Evolutionary conservation across 1,284 basidiomycete genomes (phyloP).

Genomic region (Cryptococcus wingfieldii): DNA sequence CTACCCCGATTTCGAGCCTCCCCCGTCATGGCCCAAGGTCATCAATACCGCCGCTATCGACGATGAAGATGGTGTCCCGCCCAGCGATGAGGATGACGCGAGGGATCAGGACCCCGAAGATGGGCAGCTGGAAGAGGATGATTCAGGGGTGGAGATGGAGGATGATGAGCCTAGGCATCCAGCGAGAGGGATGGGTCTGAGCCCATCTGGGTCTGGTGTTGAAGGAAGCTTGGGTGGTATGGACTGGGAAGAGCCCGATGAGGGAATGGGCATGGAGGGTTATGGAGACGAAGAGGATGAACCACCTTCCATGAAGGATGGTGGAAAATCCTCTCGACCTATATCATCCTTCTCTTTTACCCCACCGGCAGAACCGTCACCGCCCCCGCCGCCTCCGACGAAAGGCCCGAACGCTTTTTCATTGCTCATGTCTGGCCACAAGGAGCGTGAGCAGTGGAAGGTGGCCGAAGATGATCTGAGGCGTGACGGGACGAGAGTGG

Average conservation of each 20-base stretch:
- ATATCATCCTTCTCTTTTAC: constrained; percentile 28
- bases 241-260: constrained; percentile 45
- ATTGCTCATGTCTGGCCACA: constrained; percentile 73
- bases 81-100: constrained; percentile 11
- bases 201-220: not conserved
- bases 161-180: not conserved
- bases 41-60: constrained; percentile 28
- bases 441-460: constrained; percentile 77
- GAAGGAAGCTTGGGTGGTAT: constrained; percentile 2
- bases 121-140: constrained; percentile 14
- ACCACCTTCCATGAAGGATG: constrained; percentile 1
- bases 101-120: constrained; percentile 17
- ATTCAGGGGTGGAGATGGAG: constrained; percentile 13
- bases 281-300: constrained; percentile 29
- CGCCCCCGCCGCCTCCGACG: constrained; percentile 15
- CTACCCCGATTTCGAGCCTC: constrained; percentile 23
- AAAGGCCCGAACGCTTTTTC: constrained; percentile 60
- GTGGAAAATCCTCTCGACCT: constrained; percentile 13
- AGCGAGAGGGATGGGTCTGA: not conserved
- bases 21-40: constrained; percentile 31
- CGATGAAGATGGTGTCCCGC: constrained; percentile 12
- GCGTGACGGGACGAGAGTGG: constrained; percentile 44
- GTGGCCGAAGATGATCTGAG: constrained; percentile 57
- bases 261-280: constrained; percentile 48
- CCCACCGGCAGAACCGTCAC: not conserved